Base-by-base conservation (phyloP, 2,329 filamentous ascomycete species). In the Microascus cirrosus region DNA sequence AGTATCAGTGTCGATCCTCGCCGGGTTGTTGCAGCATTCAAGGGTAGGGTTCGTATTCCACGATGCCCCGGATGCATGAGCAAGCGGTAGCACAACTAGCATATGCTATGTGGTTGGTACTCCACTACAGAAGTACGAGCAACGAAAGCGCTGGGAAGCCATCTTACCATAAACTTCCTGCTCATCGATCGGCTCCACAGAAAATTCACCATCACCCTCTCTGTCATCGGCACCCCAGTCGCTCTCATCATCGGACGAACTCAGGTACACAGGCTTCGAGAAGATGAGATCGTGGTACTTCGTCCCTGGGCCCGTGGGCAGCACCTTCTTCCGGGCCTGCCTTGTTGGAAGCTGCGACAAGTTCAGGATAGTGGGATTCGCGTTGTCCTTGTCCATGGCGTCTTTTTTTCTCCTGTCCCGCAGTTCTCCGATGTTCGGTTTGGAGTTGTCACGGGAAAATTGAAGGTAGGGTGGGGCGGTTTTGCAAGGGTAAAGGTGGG, bases 281-380 rank as follows among this genome's bases (percentile, higher is more conserved):
- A 77, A 72, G 53, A 80, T 71, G 55, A 81, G 62, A 58, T 72
- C 66, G 62, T 74, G 72, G 61, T 78, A 79, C 61, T 72, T 75
- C 24, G 73, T 73, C 59, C 79, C 77, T 12, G 74, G 72, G 1
- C 74, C 76, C 39, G 66, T 72, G 61, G 75, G 78, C 60, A 73
- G 71, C 35, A 71, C 70, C 62, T 75, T 74, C 63, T 74, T 76
- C 45, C 35, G 50, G 65, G 81, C 75, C 65, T 79, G 77, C 63
- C 92, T 86, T 34, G 90, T 94, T 52, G 94, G 92, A 55, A 99
- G 83, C 73, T 97, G 90, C 51, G 90, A 89, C 56, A 85, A 82
- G 73, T 86, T 95, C 66, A 97, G 77, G 68, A 99, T 92, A 62
- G 90, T 95, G 58, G 94, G 94, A 75, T 99, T 97, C 62, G 89